phyloP scores from a whole-genome alignment of 495 filamentous ascomycete genomes.

The Achaetomiella virescens region DNA sequence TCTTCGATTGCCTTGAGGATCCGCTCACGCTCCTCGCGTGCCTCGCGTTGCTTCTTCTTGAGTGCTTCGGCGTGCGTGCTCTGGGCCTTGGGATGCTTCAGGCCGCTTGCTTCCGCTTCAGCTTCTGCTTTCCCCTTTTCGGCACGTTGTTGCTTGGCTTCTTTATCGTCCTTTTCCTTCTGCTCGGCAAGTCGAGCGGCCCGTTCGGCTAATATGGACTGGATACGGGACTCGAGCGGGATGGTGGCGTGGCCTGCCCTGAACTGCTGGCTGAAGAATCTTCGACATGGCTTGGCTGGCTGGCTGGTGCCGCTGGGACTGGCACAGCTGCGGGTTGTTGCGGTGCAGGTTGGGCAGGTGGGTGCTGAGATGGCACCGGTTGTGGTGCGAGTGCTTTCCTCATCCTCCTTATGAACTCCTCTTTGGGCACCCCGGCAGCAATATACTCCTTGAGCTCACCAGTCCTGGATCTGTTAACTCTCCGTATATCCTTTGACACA shows the following conservation, averaged over 20 bases:
- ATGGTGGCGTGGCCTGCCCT: constrained; percentile 17
- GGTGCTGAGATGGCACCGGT: not conserved
- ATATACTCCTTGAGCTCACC: constrained; percentile 60
- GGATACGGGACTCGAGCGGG: constrained; percentile 17
- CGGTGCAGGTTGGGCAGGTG: not conserved
- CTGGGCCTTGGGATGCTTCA: constrained; percentile 25
- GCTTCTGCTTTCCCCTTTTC: constrained; percentile 31
- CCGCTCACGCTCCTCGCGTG: constrained; percentile 52
- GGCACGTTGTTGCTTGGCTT: constrained; percentile 23
- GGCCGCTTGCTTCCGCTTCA: constrained; percentile 34
- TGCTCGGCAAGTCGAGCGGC: constrained; percentile 22
- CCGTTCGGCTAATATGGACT: constrained; percentile 23
- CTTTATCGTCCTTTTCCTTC: constrained; percentile 28
- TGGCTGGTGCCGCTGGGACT: constrained; percentile 3
- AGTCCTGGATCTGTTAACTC: constrained; percentile 36
- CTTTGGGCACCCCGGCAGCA: constrained; percentile 50
- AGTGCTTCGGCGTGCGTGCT: constrained; percentile 44
- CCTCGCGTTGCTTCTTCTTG: constrained; percentile 47
- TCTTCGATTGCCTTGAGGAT: constrained; percentile 59
- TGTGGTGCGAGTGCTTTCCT: constrained; percentile 28
- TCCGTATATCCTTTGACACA: not conserved
- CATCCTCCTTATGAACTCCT: constrained; percentile 51
- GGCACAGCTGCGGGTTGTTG: not conserved
- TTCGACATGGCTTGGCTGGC: not conserved
- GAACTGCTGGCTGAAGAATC: constrained; percentile 8